Conservation (phyloP, 805 yeast species). For the Metschnikowia reukaufii region DNA sequence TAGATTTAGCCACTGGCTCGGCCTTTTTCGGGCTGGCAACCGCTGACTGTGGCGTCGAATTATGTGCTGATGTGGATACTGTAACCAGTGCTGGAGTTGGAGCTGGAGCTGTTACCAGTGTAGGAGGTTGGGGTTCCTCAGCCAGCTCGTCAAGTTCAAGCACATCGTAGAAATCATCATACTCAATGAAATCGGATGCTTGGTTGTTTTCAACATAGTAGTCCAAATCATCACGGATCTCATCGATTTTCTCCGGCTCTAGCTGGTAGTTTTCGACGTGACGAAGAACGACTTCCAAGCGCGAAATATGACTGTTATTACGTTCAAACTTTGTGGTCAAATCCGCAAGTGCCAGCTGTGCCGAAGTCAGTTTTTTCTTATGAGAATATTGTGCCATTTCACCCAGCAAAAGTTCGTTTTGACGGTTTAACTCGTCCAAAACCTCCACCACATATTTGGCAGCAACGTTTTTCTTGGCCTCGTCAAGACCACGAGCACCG, state of each 20-base stretch:
- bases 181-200: constrained; percentile 90
- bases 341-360: constrained; percentile 60
- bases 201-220: constrained; percentile 93
- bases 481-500: constrained; percentile 41
- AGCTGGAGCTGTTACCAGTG: not conserved
- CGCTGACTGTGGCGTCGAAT: not conserved
- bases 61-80: not conserved
- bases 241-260: constrained; percentile 73
- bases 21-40: constrained; percentile 10
- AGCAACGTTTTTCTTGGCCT: constrained; percentile 74
- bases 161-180: constrained; percentile 88
- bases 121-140: not conserved
- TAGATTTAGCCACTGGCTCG: not conserved
- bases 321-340: constrained; percentile 64
- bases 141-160: constrained; percentile 60
- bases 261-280: constrained; percentile 71
- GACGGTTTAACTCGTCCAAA: constrained; percentile 79
- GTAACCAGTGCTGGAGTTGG: not conserved
- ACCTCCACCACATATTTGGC: constrained; percentile 65
- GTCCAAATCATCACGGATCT: constrained; percentile 82
- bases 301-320: constrained; percentile 74
- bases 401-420: constrained; percentile 75
- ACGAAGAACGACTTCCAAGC: constrained; percentile 75
- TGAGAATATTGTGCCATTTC: constrained; percentile 49
- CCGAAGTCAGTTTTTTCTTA: constrained; percentile 53